These are phyloP conservation scores for Solanum etuberosum DNA, from an alignment of 257 asterid species.

Conservation along the genomic window DNA sequence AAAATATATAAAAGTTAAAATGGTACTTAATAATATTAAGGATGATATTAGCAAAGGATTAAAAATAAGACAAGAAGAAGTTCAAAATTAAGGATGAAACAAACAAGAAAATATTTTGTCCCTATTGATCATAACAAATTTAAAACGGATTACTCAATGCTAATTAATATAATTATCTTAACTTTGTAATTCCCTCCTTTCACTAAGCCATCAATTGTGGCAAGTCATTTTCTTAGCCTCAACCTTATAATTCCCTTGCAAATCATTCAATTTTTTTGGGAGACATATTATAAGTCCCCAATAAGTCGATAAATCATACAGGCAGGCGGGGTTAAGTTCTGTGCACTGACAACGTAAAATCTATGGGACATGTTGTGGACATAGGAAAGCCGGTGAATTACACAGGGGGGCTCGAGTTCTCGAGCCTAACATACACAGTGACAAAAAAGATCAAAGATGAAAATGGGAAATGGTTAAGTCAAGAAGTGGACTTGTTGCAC, in stretches of 20 bases:
- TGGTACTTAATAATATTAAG: neutral
- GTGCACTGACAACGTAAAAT: neutral
- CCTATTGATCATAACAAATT: slow-evolving; percentile 14
- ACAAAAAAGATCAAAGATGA: slow-evolving; percentile 35
- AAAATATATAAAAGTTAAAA: neutral
- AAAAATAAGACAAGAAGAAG: neutral
- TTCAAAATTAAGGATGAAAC: slow-evolving; percentile 16
- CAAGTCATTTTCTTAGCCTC: slow-evolving; percentile 2
- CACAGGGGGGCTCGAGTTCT: slow-evolving; percentile 49
- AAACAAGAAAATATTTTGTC: slow-evolving; percentile 26
- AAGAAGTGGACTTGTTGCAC: slow-evolving; percentile 51
- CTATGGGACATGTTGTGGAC: slow-evolving; percentile 26
- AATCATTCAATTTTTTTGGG: slow-evolving; percentile 9
- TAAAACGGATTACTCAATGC: slow-evolving; percentile 45
- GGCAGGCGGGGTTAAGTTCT: neutral
- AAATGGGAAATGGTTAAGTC: slow-evolving; percentile 48
- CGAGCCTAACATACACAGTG: slow-evolving; percentile 52
- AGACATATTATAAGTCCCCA: slow-evolving; percentile 1
- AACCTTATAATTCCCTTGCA: slow-evolving; percentile 17
- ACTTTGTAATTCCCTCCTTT: slow-evolving; percentile 43
- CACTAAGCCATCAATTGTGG: slow-evolving; percentile 10
- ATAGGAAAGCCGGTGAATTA: slow-evolving; percentile 37
- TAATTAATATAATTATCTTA: neutral
- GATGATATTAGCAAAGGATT: neutral
- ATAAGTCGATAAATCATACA: neutral